These are phyloP conservation scores for Linnemannia schmuckeri DNA, from an alignment of 192 early-diverging fungal species.

Conservation along the genomic window DNA sequence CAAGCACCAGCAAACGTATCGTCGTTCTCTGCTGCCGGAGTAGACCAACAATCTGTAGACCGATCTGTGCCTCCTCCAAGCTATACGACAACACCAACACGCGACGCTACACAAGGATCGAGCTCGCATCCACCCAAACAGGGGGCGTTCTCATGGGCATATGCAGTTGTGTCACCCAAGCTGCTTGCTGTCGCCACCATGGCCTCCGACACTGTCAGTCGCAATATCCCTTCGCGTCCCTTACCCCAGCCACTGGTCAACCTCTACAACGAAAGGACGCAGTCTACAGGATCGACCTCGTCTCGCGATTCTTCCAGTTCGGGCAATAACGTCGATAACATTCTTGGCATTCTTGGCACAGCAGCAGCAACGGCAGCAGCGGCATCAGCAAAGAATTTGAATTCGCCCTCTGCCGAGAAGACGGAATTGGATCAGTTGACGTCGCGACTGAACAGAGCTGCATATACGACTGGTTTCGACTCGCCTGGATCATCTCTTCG, in stretches of 20 bases:
- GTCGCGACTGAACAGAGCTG: constrained; percentile 32
- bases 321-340: constrained; percentile 10
- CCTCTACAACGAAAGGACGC: constrained; percentile 9
- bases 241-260: constrained; percentile 34
- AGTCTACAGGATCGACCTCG: constrained; percentile 23
- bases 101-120: neutral
- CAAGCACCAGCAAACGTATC: constrained; percentile 3
- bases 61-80: neutral
- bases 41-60: neutral
- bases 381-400: neutral
- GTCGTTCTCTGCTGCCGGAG: neutral
- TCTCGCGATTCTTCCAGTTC: constrained; percentile 1
- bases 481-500: constrained; percentile 1
- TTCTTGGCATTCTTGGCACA: constrained; percentile 14
- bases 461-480: constrained; percentile 9
- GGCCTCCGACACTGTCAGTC: constrained; percentile 26
- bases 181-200: constrained; percentile 42
- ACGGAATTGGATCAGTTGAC: constrained; percentile 21
- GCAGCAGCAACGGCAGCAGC: neutral
- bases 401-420: constrained; percentile 10
- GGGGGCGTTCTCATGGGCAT: constrained; percentile 39
- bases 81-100: neutral
- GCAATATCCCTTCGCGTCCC: constrained; percentile 30
- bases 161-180: constrained; percentile 32
- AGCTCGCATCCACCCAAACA: neutral